Percentiles rank a stretch among this genome's conserved stretches.
Conservation (phyloP, 805 yeast species). For the Ogataea paradorogensis region DNA sequence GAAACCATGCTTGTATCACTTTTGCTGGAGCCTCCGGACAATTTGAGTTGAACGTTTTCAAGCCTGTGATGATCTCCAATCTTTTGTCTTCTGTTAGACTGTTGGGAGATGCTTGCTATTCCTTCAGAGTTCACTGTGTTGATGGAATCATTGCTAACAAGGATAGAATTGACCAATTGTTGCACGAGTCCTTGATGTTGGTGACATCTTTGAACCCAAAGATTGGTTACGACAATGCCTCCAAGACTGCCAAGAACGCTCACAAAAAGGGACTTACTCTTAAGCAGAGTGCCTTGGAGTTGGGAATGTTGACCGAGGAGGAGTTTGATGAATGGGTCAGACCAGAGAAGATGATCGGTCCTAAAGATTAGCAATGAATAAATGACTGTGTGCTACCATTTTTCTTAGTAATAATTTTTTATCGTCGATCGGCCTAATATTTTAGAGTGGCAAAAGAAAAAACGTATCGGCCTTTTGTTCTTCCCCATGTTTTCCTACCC, state of each 20-base stretch:
- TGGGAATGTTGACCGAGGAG: slow-evolving; percentile 75
- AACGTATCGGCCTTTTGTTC: slow-evolving; percentile 2
- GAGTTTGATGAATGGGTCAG: slow-evolving; percentile 97
- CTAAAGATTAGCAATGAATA: slow-evolving; percentile 41
- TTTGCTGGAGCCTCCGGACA: slow-evolving; percentile 99
- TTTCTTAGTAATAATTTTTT: neutral
- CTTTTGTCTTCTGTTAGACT: slow-evolving; percentile 83
- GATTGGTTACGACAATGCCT: slow-evolving; percentile 97
- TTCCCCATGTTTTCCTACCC: slow-evolving; percentile 19
- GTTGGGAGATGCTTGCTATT: slow-evolving; percentile 82
- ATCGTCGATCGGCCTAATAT: slow-evolving; percentile 3
- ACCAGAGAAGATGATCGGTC: slow-evolving; percentile 98
- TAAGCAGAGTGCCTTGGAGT: slow-evolving; percentile 91
- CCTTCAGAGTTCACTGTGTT: slow-evolving; percentile 93
- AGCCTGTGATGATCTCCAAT: slow-evolving; percentile 93
- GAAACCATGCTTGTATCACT: slow-evolving; percentile 92
- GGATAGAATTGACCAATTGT: slow-evolving; percentile 78
- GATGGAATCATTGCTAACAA: slow-evolving; percentile 90
- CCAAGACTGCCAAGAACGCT: slow-evolving; percentile 97
- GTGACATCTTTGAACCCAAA: slow-evolving; percentile 98
- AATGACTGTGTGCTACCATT: neutral
- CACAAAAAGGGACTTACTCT: slow-evolving; percentile 96
- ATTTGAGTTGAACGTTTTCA: slow-evolving; percentile 96
- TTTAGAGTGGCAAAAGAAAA: slow-evolving; percentile 9
- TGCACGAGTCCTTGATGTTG: slow-evolving; percentile 95